Evolutionary conservation across 2,329 filamentous ascomycete species (phyloP).

Genomic region (Sclerotinia sclerotiorum): DNA sequence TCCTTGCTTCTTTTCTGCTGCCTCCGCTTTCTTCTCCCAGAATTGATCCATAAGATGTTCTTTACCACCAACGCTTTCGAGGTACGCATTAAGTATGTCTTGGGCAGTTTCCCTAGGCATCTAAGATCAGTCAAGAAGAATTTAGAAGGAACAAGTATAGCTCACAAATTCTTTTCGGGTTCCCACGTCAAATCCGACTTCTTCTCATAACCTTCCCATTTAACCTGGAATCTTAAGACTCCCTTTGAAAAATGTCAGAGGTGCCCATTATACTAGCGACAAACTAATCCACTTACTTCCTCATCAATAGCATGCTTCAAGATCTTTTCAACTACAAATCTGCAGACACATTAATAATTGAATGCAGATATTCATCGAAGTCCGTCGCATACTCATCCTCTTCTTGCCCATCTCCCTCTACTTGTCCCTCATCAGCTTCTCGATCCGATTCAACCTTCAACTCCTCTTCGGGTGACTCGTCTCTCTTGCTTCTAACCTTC

Average conservation of each 20-base stretch:
- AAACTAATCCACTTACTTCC: conserved; percentile 46
- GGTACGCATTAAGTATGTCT: conserved; percentile 65
- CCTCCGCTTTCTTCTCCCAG: conserved; percentile 42
- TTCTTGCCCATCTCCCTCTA: conserved; percentile 43
- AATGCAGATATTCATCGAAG: conserved; percentile 28
- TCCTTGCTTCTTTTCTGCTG: conserved; percentile 48
- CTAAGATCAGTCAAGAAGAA: conserved; percentile 23
- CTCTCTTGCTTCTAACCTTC: conserved; percentile 25
- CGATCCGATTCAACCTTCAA: conserved; percentile 37
- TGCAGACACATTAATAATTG: conserved; percentile 40
- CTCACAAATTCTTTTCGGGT: conserved; percentile 68
- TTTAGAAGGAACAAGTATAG: conserved; percentile 24
- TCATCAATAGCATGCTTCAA: conserved; percentile 61
- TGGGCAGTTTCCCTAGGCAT: conserved; percentile 53
- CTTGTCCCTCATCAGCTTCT: conserved; percentile 42
- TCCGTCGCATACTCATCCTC: conserved; percentile 46
- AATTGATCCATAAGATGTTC: conserved; percentile 52
- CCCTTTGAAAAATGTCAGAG: conserved; percentile 40
- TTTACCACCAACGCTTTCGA: conserved; percentile 61
- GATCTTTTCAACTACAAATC: conserved; percentile 75
- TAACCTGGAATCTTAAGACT: conserved; percentile 64
- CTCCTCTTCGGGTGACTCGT: conserved; percentile 30
- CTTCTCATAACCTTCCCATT: conserved; percentile 77
- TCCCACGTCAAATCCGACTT: conserved; percentile 76
- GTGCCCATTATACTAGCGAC: background rate